Evolutionary conservation across 2,329 filamentous ascomycete species (phyloP), one percentile per base, ranked within the genome.

Genomic region (Alternaria solani): DNA sequence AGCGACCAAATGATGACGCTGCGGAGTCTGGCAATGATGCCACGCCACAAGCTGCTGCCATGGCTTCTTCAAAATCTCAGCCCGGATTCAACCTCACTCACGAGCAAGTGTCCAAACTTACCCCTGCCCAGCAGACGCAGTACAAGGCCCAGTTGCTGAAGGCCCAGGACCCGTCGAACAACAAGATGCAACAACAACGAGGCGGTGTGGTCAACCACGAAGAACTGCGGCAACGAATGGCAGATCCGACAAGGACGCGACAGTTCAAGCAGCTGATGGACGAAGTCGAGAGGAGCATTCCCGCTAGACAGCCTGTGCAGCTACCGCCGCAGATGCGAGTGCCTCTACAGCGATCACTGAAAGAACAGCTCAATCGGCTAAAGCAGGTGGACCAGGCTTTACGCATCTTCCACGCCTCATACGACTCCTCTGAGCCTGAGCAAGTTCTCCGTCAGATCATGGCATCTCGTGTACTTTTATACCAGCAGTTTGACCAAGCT

Each of bases 1-100:
- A 80, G 66, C 72, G 78, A 36, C 73, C 76, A 9, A 80, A 75
- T 53, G 81, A 82, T 23, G 81, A 83, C 64, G 70, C 78, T 14
- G 63, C 75, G 23, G 81, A 83, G 53, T 72, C 71, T 11, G 78
- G 71, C 51, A 47, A 72, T 61, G 57, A 80, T 58, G 55, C 61
- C 30, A 67, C 72, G 25, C 71, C 78, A 12, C 79, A 79, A 64
- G 75, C 79, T 14, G 70, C 74, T 14, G 61, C 71, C 20, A 78
- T 78, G 76, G 70, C 73, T 16, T 68, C 72, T 6, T 71, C 75
- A 4, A 69, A 66, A 46, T 75, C 76, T 47, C 72, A 76, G 46
- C 69, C 72, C 51, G 72, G 70, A 14, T 39, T 70, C 7, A 74
- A 75, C 34, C 62, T 74, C 7, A 75, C 75, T 1, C 72, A 69